Evolutionary conservation across 2,329 filamentous ascomycete species (phyloP).

Genomic region (Sarocladium brachiariae): DNA sequence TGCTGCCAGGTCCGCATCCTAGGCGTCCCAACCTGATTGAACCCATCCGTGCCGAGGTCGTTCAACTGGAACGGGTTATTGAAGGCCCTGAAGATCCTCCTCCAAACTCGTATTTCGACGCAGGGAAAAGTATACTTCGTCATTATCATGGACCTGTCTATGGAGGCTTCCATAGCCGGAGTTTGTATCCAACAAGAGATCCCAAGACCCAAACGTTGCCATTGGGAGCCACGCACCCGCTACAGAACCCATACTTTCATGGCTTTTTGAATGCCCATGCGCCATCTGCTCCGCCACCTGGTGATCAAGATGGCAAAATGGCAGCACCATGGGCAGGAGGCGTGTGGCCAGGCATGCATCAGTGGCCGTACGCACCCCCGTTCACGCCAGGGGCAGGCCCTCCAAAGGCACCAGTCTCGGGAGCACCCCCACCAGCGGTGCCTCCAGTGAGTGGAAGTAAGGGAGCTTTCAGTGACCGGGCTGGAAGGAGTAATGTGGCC

Average conservation of each 20-base stretch:
- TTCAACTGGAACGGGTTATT: constrained; percentile 50
- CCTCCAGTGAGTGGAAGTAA: constrained; percentile 12
- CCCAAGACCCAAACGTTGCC: constrained; percentile 27
- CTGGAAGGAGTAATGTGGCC: constrained; percentile 8
- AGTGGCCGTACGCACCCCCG: constrained; percentile 15
- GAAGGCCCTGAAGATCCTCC: constrained; percentile 45
- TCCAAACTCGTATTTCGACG: constrained; percentile 54
- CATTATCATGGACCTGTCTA: constrained; percentile 52
- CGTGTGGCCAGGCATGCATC: neutral
- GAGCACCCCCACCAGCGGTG: neutral
- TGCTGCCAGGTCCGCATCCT: constrained; percentile 22
- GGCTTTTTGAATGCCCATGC: constrained; percentile 26
- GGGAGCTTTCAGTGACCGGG: constrained; percentile 11
- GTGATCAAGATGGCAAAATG: constrained; percentile 16
- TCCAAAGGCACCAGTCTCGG: neutral
- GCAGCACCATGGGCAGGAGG: neutral
- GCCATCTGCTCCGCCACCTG: constrained; percentile 10
- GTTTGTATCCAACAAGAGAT: constrained; percentile 38
- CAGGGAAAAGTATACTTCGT: constrained; percentile 43
- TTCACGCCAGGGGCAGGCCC: constrained; percentile 1
- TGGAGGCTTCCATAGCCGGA: constrained; percentile 38
- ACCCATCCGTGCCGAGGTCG: constrained; percentile 39
- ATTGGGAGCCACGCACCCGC: constrained; percentile 36
- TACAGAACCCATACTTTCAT: constrained; percentile 35
- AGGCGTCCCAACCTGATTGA: constrained; percentile 39